Base-by-base conservation (phyloP, 768 basidiomycete species). In the Phanerochaete sordida region DNA sequence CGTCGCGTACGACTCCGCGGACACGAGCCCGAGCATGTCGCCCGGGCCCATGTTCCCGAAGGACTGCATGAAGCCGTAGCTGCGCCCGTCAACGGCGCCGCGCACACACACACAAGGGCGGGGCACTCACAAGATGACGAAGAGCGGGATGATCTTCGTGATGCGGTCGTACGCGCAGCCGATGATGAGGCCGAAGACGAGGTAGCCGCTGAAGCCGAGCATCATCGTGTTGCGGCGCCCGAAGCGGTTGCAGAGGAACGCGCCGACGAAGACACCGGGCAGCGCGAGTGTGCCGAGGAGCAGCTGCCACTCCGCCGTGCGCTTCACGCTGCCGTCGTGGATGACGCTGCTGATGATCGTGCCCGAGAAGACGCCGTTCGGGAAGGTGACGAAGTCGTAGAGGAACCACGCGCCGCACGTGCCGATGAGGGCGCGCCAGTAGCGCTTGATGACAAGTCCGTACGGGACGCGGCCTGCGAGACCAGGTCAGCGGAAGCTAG, bases 371-470 rank as follows among this genome's bases (percentile, higher is more conserved):
- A 88, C 83, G 19, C 86, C 86, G 63, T 89, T 89, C 0, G 87
- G 88, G 69, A 88, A 90, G 4, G 84, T 85, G 30, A 90, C 83
- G 59, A 88, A 88, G 71, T 89, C 88, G 65, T 89, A 88, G 44
- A 88, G 76, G 72, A 86, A 87, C 85, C 88, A 91, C 46, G 88
- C 85, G 16, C 87, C 87, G 59, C 82, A 84, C 5, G 87, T 91
- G 11, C 90, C 90, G 55, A 88, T 82, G 21, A 92, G 72, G 6
- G 83, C 52, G 62, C 73, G 81, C 88, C 89, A 90, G 70, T 90
- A 91, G 23, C 80, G 74, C 67, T 79, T 82, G 55, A 87, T 1
- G 12, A 84, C 81, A 24, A 90, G 75, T 58, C 63, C 60, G 67
- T 91, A 90, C 6, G 88, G 88, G 19, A 88, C 84, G 19, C 67